Base-by-base conservation (phyloP, 371 early-diverging fungal genomes). In the Ordospora colligata region DNA sequence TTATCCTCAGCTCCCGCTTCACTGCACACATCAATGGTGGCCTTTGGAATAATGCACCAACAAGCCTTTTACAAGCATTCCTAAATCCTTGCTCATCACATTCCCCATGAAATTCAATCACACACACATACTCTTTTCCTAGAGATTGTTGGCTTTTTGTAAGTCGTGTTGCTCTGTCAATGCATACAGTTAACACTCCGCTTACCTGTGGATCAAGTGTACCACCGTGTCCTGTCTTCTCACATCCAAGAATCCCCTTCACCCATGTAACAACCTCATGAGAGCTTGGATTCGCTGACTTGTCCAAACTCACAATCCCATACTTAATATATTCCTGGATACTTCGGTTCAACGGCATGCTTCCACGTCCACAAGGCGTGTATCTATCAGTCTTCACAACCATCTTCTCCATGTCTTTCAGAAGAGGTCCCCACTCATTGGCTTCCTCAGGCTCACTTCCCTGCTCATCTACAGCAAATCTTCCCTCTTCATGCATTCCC, bases 191-290 rank as follows among this genome's bases (percentile, higher is more conserved):
- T 85, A 98, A 87, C 82, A 95, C 95, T 43, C 99, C 99, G 44
- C 96, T 96, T 50, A 98, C 99, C 86, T 96, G 94, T 76, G 99
- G 99, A 87, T 98, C 99, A 10, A 98, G 89, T 11, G 99, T 98
- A 73, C 99, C 99, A 82, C 90, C 88, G 88, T 98, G 99, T 51
- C 99, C 99, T 43, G 97, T 98, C 87, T 96, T 97, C 80, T 97
- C 96, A 50, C 92, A 93, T 69, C 92, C 89, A 66, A 98, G 89
- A 74, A 98, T 98, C 76, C 94, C 91, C 70, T 94, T 91, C 74
- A 98, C 92, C 99, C 99, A 98, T 65, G 99, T 96, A 51, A 98
- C 99, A 51, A 98, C 97, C 87, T 98, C 99, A 88, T 98, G 99
- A 46, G 96, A 96, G 46, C 95, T 94, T 65, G 99, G 99, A 87